A percentile compares a stretch with the other conserved stretches of the same genome.
Conservation (phyloP, 352 stramenopile species). For the Sclerospora graminicola region DNA sequence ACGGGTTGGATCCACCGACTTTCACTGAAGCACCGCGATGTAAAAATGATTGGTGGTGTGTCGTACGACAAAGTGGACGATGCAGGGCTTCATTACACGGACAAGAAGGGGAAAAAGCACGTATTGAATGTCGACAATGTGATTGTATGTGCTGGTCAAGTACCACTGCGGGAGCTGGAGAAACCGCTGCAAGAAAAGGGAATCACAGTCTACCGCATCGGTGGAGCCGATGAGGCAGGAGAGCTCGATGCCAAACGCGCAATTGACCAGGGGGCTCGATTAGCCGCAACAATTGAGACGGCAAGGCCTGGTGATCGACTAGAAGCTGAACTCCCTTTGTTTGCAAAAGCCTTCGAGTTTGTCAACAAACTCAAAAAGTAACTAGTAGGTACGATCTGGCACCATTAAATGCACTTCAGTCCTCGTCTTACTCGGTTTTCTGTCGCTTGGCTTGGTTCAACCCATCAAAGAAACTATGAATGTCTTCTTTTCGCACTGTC, state of each 20-base stretch:
- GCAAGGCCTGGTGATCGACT: slow-evolving; percentile 57
- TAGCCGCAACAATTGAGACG: slow-evolving; percentile 79
- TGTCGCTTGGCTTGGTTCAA: slow-evolving; percentile 45
- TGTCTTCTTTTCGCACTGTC: slow-evolving; percentile 62
- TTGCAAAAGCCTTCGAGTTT: slow-evolving; percentile 41
- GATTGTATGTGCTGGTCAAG: slow-evolving; percentile 93
- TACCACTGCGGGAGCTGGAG: slow-evolving; percentile 84
- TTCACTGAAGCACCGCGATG: slow-evolving; percentile 84
- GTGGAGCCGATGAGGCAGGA: slow-evolving; percentile 89
- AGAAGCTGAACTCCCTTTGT: slow-evolving; percentile 27
- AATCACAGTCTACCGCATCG: slow-evolving; percentile 90
- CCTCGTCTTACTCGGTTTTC: slow-evolving; percentile 21
- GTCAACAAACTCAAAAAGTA: slow-evolving; percentile 40
- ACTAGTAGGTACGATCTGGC: background rate
- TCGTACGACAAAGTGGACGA: slow-evolving; percentile 94
- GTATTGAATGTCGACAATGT: slow-evolving; percentile 93
- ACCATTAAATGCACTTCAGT: background rate
- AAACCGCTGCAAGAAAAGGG: slow-evolving; percentile 56
- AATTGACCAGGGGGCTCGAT: slow-evolving; percentile 92
- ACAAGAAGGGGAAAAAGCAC: slow-evolving; percentile 72
- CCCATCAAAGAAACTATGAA: slow-evolving; percentile 54
- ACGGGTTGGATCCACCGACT: slow-evolving; percentile 96
- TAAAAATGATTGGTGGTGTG: slow-evolving; percentile 90
- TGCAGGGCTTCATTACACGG: slow-evolving; percentile 88
- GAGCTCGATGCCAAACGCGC: slow-evolving; percentile 96